Evolutionary conservation across 352 stramenopile species (phyloP), one percentile per base, ranked within the genome.

Genomic region (Globisporangium iwayamae): DNA sequence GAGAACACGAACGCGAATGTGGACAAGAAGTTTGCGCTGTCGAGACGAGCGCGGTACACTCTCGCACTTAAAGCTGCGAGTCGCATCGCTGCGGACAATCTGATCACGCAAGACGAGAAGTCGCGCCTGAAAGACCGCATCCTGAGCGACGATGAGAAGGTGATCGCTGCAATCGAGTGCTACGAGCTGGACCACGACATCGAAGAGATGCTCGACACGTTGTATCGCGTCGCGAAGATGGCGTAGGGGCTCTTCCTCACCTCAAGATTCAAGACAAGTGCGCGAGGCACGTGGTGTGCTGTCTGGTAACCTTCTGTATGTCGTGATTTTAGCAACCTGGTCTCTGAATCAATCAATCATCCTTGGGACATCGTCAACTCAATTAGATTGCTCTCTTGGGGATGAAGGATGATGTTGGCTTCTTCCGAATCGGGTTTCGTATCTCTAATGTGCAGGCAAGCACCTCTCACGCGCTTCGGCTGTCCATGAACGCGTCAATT

Each of bases 131-230:
- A 95, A 69, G 82, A 94, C 66, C 78, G 91, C 63, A 93, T 95
- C 63, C 69, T 95, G 59, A 87, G 74, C 25, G 81, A 94, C 61
- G 74, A 95, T 58, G 73, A 89, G 61, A 89, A 87, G 43, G 75
- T 95, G 7, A 72, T 91, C 7, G 81, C 76, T 7, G 87, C 85
- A 14, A 79, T 94, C n/a, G 82, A 91, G 63, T 79, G 78, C 69
- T 95, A 94, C 70, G 83, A 94, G 56, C 56, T 81, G 52, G 85
- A 95, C 67, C 78, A 89, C 57, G 82, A 95, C 68, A 87, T 94
- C 32, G 81, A 94, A 36, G 87, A 90, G 62, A 87, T 94, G 78
- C 80, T 95, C 51, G 87, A 95, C 65, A 89, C 81, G 58, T 67
- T 95, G 38, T 91, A 91, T 51, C 81, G 83, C 32, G 79, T 94